These are phyloP conservation scores for Yarrowia yakushimensis DNA, from an alignment of 805 yeast species.

Conservation along the genomic window DNA sequence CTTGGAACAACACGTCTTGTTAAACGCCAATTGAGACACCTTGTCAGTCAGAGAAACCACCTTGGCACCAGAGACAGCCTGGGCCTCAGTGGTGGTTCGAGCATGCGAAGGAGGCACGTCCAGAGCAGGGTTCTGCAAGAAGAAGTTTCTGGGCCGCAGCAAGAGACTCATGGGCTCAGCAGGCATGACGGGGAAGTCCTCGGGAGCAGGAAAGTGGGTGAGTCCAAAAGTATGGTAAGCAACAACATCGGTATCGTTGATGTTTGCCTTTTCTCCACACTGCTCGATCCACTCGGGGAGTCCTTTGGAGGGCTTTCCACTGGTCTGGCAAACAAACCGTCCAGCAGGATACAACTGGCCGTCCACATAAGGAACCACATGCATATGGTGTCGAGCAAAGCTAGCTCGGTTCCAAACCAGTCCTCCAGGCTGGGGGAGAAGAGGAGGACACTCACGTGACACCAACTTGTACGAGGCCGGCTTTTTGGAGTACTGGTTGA, in stretches of 20 bases:
- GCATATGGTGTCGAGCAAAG: slow-evolving; percentile 66
- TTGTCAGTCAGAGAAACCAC: background rate
- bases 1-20: background rate
- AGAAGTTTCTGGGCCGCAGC: slow-evolving; percentile 76
- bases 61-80: background rate
- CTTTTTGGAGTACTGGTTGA: slow-evolving; percentile 66
- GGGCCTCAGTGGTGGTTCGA: slow-evolving; percentile 2
- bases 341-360: slow-evolving; percentile 79
- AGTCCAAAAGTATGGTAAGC: slow-evolving; percentile 81
- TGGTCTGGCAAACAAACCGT: slow-evolving; percentile 38
- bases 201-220: slow-evolving; percentile 84
- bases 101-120: slow-evolving; percentile 55
- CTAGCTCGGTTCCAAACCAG: slow-evolving; percentile 77
- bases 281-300: slow-evolving; percentile 28
- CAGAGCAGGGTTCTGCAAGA: slow-evolving; percentile 70
- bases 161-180: slow-evolving; percentile 73
- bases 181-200: slow-evolving; percentile 88
- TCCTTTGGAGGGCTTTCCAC: slow-evolving; percentile 34
- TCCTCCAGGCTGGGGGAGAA: slow-evolving; percentile 70
- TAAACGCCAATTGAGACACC: background rate
- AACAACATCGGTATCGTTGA: slow-evolving; percentile 61
- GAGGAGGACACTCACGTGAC: slow-evolving; percentile 68
- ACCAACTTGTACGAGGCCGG: slow-evolving; percentile 76
- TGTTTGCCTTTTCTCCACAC: slow-evolving; percentile 33
- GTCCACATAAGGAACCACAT: slow-evolving; percentile 69